A percentile compares a stretch with the other conserved stretches of the same genome.
phyloP scores from a whole-genome alignment of 2,329 filamentous ascomycete genomes.

The Aureobasidium sp. region DNA sequence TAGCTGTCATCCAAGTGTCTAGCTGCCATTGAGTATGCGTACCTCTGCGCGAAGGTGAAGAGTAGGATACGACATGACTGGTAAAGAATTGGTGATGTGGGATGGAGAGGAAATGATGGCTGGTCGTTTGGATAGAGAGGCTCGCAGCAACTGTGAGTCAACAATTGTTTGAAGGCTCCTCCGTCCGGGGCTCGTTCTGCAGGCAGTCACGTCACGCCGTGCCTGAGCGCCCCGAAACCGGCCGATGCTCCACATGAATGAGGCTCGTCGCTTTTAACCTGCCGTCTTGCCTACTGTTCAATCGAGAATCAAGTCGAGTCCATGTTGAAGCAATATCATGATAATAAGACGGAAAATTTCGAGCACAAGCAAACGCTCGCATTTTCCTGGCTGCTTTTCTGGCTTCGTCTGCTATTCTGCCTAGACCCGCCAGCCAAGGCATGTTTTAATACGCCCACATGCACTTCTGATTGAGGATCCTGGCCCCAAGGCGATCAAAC shows the following conservation, averaged over 20 bases:
- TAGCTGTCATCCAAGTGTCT: neutral
- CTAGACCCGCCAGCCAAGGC: too few relatives aligned
- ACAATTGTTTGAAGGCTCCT: too few relatives aligned
- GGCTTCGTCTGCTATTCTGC: too few relatives aligned
- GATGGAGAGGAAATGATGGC: neutral
- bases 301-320: too few relatives aligned
- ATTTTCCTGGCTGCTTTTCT: too few relatives aligned
- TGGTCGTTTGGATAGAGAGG: neutral
- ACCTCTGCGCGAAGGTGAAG: slow-evolving; percentile 21
- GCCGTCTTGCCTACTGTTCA: too few relatives aligned
- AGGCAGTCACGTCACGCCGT: slow-evolving; percentile 4
- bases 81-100: neutral
- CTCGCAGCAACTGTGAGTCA: neutral
- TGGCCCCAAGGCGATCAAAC: slow-evolving; percentile 76
- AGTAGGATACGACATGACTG: slow-evolving; percentile 19
- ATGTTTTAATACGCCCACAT: slow-evolving; percentile 50
- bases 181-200: neutral
- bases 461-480: slow-evolving; percentile 77
- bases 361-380: too few relatives aligned
- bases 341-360: too few relatives aligned
- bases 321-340: too few relatives aligned
- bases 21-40: neutral
- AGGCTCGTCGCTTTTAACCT: too few relatives aligned
- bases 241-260: neutral
- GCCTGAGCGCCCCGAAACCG: neutral